Percentiles rank a stretch among this genome's conserved stretches.
These are phyloP conservation scores for Aspergillus affinis DNA, from an alignment of 495 filamentous ascomycete species.

Conservation along the genomic window DNA sequence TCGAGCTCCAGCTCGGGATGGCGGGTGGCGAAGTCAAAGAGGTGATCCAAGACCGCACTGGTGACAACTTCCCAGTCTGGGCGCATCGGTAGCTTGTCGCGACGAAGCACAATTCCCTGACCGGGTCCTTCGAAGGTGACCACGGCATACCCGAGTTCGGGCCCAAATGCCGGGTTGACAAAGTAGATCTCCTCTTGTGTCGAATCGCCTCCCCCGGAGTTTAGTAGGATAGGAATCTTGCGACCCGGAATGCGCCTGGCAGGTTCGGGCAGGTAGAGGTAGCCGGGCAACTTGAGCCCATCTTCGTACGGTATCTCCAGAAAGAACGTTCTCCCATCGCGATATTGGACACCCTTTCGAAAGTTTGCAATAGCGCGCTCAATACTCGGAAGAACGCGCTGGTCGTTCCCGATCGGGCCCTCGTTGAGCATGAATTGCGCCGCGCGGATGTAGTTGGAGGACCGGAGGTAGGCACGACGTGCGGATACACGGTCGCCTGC, in stretches of 20 bases:
- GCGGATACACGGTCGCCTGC: constrained; percentile 28
- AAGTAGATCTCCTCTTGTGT: constrained; percentile 50
- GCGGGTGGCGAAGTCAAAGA: constrained; percentile 9
- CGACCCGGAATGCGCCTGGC: constrained; percentile 17
- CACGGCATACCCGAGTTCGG: constrained; percentile 44
- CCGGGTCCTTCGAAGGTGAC: constrained; percentile 52
- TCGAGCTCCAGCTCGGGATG: constrained; percentile 42
- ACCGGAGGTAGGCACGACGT: constrained; percentile 31
- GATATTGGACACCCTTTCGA: constrained; percentile 16
- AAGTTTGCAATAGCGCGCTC: constrained; percentile 25
- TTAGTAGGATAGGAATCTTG: constrained; percentile 43
- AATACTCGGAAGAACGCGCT: constrained; percentile 14
- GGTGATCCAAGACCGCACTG: constrained; percentile 31
- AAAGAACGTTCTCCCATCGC: constrained; percentile 18
- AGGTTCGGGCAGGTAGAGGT: constrained; percentile 38
- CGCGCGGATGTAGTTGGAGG: constrained; percentile 44
- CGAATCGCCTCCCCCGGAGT: constrained; percentile 41
- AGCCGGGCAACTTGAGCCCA: constrained; percentile 30
- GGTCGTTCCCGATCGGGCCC: constrained; percentile 12
- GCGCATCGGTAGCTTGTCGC: constrained; percentile 29
- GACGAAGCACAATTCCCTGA: constrained; percentile 41
- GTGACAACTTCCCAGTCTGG: constrained; percentile 35
- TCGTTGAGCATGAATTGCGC: constrained; percentile 33
- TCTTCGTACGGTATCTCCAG: constrained; percentile 44
- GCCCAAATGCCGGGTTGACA: constrained; percentile 20